Evolutionary conservation across 2,329 filamentous ascomycete genomes (phyloP).

Genomic region (Fonsecaea pedrosoi): DNA sequence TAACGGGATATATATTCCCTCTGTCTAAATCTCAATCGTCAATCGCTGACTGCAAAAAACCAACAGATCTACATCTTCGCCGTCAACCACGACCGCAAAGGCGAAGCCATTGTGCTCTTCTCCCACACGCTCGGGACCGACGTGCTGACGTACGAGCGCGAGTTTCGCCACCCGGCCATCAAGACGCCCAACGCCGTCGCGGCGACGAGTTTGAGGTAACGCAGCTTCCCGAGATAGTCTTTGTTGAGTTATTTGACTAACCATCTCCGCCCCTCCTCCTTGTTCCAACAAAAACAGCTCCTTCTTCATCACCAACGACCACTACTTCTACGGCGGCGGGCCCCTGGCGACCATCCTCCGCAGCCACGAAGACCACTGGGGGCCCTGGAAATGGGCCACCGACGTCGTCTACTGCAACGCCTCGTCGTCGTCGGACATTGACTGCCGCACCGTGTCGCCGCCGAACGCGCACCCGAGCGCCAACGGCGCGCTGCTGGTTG

Average conservation of each 20-base stretch:
- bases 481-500: constrained; percentile 31
- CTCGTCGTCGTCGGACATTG: background rate
- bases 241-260: too few species aligned
- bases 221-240: background rate
- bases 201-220: constrained; percentile 24
- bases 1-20: too few species aligned
- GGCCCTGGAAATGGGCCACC: constrained; percentile 31
- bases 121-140: constrained; percentile 29
- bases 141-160: constrained; percentile 25
- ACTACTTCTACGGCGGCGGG: constrained; percentile 30
- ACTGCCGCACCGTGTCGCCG: constrained; percentile 32
- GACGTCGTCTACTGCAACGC: constrained; percentile 30
- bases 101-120: constrained; percentile 28
- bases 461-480: constrained; percentile 27
- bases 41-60: too few species aligned
- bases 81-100: constrained; percentile 33
- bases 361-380: constrained; percentile 26
- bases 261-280: background rate
- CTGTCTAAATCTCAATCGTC: too few species aligned
- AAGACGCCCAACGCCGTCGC: constrained; percentile 34
- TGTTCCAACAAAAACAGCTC: constrained; percentile 17
- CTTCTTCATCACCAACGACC: constrained; percentile 36
- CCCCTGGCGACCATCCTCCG: constrained; percentile 24
- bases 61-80: constrained; percentile 32
- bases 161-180: constrained; percentile 28